These are phyloP conservation scores for Cytospora piceicola DNA, from an alignment of 2,329 filamentous ascomycete genomes.

Conservation along the genomic window DNA sequence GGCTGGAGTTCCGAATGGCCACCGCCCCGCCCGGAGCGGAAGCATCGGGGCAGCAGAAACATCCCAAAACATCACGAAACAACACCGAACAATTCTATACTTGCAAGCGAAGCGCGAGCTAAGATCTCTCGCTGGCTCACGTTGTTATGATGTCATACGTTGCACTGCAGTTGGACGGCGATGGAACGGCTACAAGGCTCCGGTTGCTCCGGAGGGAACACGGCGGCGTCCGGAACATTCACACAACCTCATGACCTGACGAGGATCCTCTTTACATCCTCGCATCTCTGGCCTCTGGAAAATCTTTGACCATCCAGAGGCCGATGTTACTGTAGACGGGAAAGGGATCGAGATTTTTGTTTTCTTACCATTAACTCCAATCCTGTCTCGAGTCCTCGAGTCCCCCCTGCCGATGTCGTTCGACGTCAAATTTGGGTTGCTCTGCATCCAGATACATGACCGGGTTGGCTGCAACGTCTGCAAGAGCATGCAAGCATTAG, in stretches of 20 bases:
- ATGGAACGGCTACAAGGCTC: neutral
- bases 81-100: no score
- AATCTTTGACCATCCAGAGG: neutral
- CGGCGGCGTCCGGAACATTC: neutral
- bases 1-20: neutral
- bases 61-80: no score
- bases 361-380: neutral
- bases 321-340: neutral
- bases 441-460: slow-evolving; percentile 17
- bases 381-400: neutral
- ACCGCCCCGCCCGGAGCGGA: neutral
- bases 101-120: no score
- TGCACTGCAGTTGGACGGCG: neutral
- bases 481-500: neutral
- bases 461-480: slow-evolving; percentile 7
- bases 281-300: neutral
- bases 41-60: neutral
- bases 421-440: slow-evolving; percentile 12
- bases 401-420: neutral
- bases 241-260: slow-evolving; percentile 6
- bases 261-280: neutral
- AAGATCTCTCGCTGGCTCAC: slow-evolving; percentile 8
- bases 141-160: slow-evolving; percentile 24
- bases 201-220: slow-evolving; percentile 15
- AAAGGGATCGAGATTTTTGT: neutral